Evolutionary conservation across 2,329 filamentous ascomycete genomes (phyloP).

Genomic region (Talaromyces sp.): DNA sequence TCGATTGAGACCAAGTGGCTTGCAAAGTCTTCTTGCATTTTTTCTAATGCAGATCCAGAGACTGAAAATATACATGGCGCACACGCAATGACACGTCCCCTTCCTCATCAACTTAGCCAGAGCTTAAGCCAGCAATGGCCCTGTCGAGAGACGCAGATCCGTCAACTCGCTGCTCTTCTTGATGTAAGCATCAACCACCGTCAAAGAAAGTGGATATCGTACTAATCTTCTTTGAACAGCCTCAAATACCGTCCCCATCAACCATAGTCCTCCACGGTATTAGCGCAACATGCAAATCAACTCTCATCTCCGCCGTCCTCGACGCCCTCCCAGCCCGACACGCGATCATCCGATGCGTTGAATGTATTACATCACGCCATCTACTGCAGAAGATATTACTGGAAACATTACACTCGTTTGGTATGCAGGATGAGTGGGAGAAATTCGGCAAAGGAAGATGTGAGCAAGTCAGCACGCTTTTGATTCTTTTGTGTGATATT

Average conservation of each 20-base stretch:
- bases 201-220: not conserved
- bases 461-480: slow-evolving; percentile 74
- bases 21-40: no score
- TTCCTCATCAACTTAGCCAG: slow-evolving; percentile 32
- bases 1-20: no score
- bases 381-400: slow-evolving; percentile 46
- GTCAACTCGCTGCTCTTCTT: slow-evolving; percentile 40
- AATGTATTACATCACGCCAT: slow-evolving; percentile 47
- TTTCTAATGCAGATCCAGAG: not conserved
- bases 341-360: slow-evolving; percentile 41
- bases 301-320: slow-evolving; percentile 63
- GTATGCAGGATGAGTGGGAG: slow-evolving; percentile 39
- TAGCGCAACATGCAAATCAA: slow-evolving; percentile 81
- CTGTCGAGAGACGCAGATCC: slow-evolving; percentile 42
- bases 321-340: slow-evolving; percentile 53
- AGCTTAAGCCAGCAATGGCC: slow-evolving; percentile 42
- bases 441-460: slow-evolving; percentile 58
- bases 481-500: slow-evolving; percentile 61
- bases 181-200: slow-evolving; percentile 30
- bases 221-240: slow-evolving; percentile 23
- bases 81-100: slow-evolving; percentile 16
- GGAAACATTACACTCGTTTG: slow-evolving; percentile 35
- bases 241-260: slow-evolving; percentile 60
- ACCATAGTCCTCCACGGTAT: slow-evolving; percentile 80
- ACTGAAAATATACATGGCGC: not conserved